Evolutionary conservation across 495 filamentous ascomycete species (phyloP).

Genomic region (Podospora bellae-mahoneyi): DNA sequence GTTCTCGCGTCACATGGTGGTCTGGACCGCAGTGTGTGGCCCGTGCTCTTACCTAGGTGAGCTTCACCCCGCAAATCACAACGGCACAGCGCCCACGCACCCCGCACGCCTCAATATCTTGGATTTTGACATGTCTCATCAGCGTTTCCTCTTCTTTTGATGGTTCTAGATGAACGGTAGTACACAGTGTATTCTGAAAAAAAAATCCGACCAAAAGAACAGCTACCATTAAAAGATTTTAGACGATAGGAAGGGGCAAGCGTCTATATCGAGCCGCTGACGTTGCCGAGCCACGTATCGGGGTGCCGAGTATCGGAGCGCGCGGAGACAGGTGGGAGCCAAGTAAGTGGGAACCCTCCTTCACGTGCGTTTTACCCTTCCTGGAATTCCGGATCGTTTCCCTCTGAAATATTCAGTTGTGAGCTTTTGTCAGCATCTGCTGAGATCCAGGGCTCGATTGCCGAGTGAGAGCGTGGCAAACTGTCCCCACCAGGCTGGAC

Average conservation of each 20-base stretch:
- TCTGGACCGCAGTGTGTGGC: neutral
- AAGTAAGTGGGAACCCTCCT: neutral
- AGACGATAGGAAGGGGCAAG: neutral
- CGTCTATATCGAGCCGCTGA: neutral
- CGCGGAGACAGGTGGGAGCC: neutral
- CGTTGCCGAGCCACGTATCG: neutral
- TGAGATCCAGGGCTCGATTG: constrained; percentile 11
- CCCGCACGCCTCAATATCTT: constrained; percentile 4
- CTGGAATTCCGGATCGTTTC: constrained; percentile 14
- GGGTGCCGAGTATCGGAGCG: neutral
- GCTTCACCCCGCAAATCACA: constrained; percentile 1
- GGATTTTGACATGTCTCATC: constrained; percentile 4
- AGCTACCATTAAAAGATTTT: neutral
- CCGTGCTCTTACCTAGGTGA: constrained; percentile 5
- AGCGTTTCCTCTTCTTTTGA: neutral
- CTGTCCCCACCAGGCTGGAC: constrained; percentile 1
- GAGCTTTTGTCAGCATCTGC: neutral
- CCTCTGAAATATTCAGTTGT: neutral
- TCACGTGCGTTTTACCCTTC: constrained; percentile 8
- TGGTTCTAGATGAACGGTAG: neutral
- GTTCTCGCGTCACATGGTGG: constrained; percentile 2
- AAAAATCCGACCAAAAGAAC: neutral
- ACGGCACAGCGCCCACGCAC: neutral
- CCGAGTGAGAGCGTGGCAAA: constrained; percentile 12
- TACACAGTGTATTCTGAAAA: neutral